Evolutionary conservation across 225 moss, liverwort and hornwort species (phyloP).

Genomic region (Physcomitrium patens): DNA sequence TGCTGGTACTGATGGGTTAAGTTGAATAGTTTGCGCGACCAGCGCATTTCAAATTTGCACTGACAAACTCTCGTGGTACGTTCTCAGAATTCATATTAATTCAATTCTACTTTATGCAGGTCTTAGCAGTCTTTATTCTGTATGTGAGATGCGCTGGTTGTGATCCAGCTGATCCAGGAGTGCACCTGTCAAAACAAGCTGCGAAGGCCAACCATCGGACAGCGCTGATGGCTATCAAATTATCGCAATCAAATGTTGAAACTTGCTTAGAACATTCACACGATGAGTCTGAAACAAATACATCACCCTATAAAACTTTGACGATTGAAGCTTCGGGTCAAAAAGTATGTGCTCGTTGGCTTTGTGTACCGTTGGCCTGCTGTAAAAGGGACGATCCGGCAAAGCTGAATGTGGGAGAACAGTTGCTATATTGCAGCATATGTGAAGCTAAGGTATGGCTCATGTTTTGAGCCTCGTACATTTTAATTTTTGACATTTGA

Average conservation of each 20-base stretch:
- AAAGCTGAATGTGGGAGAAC: conserved; percentile 60
- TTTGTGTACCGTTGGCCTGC: conserved; percentile 45
- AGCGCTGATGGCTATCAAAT: conserved; percentile 36
- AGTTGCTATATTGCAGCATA: conserved; percentile 86
- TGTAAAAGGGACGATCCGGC: conserved; percentile 42
- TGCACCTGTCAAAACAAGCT: conserved; percentile 46
- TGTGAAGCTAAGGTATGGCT: conserved; percentile 84
- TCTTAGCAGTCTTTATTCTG: conserved; percentile 69
- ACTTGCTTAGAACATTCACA: conserved; percentile 24
- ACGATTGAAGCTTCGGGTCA: conserved; percentile 15
- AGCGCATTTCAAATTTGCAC: too few species aligned
- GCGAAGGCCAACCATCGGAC: conserved; percentile 34
- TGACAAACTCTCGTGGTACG: neutral
- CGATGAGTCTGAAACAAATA: conserved; percentile 25
- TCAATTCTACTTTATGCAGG: conserved; percentile 42
- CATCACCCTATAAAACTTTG: neutral
- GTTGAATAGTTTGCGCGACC: too few species aligned
- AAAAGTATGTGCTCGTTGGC: conserved; percentile 32
- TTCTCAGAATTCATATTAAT: too few species aligned
- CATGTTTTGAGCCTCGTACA: neutral
- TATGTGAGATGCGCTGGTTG: conserved; percentile 90
- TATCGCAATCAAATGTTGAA: conserved; percentile 25
- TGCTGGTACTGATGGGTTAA: neutral
- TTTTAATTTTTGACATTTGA: too few species aligned
- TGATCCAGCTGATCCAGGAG: conserved; percentile 94